Evolutionary conservation across 1,284 basidiomycete genomes (phyloP).

Genomic region (Lentinula novae-zelandiae): DNA sequence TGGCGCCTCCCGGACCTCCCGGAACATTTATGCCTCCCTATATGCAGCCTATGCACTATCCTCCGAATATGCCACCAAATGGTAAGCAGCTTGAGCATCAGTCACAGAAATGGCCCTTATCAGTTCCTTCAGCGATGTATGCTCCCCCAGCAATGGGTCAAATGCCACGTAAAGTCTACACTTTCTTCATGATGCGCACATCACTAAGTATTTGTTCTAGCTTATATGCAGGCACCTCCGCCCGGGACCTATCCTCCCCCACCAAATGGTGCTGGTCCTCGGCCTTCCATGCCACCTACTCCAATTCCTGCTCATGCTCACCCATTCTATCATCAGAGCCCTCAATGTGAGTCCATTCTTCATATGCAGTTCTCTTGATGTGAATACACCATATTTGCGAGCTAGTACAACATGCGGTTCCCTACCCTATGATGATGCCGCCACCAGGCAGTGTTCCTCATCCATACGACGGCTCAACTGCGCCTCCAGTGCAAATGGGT

Average conservation of each 20-base stretch:
- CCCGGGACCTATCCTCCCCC: conserved; percentile 65
- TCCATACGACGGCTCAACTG: conserved; percentile 65
- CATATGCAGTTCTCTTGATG: conserved; percentile 25
- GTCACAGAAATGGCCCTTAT: background rate
- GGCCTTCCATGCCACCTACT: conserved; percentile 82
- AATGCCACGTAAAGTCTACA: conserved; percentile 53
- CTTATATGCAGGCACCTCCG: conserved; percentile 18
- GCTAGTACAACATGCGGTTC: conserved; percentile 76
- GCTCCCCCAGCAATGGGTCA: conserved; percentile 71
- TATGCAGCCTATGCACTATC: conserved; percentile 81
- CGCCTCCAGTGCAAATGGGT: conserved; percentile 72
- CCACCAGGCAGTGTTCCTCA: conserved; percentile 60
- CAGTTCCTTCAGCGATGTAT: conserved; percentile 63
- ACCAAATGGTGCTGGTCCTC: conserved; percentile 68
- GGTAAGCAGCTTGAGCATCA: conserved; percentile 36
- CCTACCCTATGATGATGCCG: conserved; percentile 86
- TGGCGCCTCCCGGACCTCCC: conserved; percentile 69
- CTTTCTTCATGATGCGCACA: conserved; percentile 43
- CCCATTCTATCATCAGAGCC: conserved; percentile 82
- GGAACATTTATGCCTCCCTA: conserved; percentile 75
- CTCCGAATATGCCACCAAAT: conserved; percentile 71
- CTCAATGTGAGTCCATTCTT: conserved; percentile 58
- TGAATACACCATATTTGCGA: conserved; percentile 12
- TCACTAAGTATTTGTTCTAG: conserved; percentile 47
- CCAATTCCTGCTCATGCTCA: conserved; percentile 81